Evolutionary conservation across 352 stramenopile genomes (phyloP), one percentile per base, ranked within the genome.

Genomic region (Aphanomyces cochlioides): DNA sequence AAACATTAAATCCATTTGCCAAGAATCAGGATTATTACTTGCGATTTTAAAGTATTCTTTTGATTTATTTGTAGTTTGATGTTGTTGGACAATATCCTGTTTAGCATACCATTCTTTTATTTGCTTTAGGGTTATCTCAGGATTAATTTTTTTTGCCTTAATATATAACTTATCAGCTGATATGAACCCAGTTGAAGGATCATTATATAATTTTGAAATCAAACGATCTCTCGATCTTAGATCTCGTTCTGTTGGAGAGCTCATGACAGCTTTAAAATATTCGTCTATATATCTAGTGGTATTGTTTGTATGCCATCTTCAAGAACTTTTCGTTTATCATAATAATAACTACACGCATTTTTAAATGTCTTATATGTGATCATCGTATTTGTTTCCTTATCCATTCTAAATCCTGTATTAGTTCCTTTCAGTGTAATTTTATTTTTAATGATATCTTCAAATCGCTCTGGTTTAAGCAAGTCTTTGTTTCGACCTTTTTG

Each of bases 1-100:
- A 68, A 81, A 81, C 1, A 60, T 38, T 37, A 79, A 47, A 74
- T 77, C 76, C 4, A 76, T 74, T 56, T 81, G 70, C 72, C 72
- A 81, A 4, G 40, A 68, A 69, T 75, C 72, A 3, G 74, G 74
- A 54, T 78, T 74, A 34, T 48, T 12, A 21, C 59, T 72, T 48
- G 67, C 19, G 36, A 74, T 28, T 28, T 28, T 28, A 28, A 28
- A 28, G 28, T 28, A 28, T 28, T 28, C 28, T 28, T 56, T 15
- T 41, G 8, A 38, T 28, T 48, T 54, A 17, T 67, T 54, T 75
- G 63, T 28, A 5, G 72, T 54, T 64, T 77, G 69, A 68, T 72
- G 73, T 53, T 60, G 65, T 48, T 78, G 69, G 63, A 78, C 73
- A 40, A 73, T 63, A 5, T 34, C 28, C 48, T 78, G 69, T 0